Percentiles rank a stretch among this genome's conserved stretches.
These are phyloP conservation scores for Mortierella sp. DNA, from an alignment of 371 early-diverging fungal genomes.

Conservation along the genomic window DNA sequence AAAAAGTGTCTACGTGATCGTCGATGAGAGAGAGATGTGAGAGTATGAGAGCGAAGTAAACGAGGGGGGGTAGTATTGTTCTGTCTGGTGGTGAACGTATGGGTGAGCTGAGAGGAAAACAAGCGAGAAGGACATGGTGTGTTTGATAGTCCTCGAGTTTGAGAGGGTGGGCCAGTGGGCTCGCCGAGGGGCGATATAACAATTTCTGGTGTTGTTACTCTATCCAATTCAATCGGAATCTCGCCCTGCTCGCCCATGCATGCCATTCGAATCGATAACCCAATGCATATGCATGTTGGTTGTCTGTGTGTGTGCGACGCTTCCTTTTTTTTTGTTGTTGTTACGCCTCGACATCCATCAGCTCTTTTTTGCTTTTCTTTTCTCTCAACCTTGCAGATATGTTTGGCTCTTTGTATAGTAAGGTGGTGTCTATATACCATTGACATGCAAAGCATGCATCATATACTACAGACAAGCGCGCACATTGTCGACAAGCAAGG, in stretches of 20 bases:
- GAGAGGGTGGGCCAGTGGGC: neutral
- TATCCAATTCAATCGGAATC: slow-evolving; percentile 14
- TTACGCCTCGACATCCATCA: neutral
- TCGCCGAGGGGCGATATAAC: slow-evolving; percentile 3
- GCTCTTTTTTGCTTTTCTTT: neutral
- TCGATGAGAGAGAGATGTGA: neutral
- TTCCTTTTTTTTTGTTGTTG: neutral
- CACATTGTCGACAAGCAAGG: neutral
- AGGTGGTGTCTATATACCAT: neutral
- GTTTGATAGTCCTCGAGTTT: neutral
- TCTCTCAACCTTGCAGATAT: neutral
- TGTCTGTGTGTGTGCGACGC: neutral
- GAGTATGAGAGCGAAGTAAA: neutral
- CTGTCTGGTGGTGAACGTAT: neutral
- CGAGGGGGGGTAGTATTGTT: neutral
- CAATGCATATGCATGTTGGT: slow-evolving; percentile 14
- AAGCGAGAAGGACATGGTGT: neutral
- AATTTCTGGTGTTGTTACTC: slow-evolving; percentile 26
- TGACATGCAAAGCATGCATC: slow-evolving; percentile 3
- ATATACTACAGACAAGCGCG: neutral
- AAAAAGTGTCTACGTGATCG: neutral
- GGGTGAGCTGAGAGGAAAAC: neutral
- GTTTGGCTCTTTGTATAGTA: no score
- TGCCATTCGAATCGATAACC: neutral
- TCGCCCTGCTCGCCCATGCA: slow-evolving; percentile 5